These are phyloP conservation scores for Croton laevigatus DNA, from an alignment of 441 rosid species.

Conservation along the genomic window DNA sequence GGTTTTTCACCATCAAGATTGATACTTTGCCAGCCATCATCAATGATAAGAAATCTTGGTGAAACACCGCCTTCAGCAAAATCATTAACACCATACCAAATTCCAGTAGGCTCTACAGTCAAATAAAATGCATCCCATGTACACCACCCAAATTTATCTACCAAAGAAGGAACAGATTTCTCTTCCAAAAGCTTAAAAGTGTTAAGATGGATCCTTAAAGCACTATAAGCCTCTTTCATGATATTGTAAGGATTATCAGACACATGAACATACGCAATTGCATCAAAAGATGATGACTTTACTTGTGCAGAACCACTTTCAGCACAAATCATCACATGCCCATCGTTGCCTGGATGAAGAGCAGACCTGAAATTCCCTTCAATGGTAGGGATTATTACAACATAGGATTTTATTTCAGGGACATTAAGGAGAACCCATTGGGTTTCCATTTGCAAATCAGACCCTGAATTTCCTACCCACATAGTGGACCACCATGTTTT, in stretches of 20 bases:
- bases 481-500: conserved; percentile 87
- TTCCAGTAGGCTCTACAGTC: conserved; percentile 62
- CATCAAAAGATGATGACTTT: conserved; percentile 40
- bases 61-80: conserved; percentile 48
- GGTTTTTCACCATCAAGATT: conserved; percentile 54
- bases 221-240: conserved; percentile 65
- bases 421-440: conserved; percentile 66
- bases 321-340: conserved; percentile 52
- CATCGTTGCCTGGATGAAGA: conserved; percentile 59
- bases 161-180: conserved; percentile 47
- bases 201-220: conserved; percentile 60
- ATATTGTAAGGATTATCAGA: conserved; percentile 55
- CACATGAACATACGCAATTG: conserved; percentile 64
- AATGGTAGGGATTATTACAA: conserved; percentile 52
- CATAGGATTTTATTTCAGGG: conserved; percentile 56
- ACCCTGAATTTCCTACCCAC: conserved; percentile 74
- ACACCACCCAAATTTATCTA: conserved; percentile 88
- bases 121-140: conserved; percentile 89
- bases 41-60: conserved; percentile 72
- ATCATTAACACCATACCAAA: conserved; percentile 70
- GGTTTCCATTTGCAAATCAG: conserved; percentile 74
- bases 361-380: conserved; percentile 66
- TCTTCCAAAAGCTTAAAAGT: conserved; percentile 72
- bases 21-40: conserved; percentile 90
- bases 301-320: conserved; percentile 66